Base-by-base conservation (phyloP, 1,284 basidiomycete species). In the Puccinia triticina region DNA sequence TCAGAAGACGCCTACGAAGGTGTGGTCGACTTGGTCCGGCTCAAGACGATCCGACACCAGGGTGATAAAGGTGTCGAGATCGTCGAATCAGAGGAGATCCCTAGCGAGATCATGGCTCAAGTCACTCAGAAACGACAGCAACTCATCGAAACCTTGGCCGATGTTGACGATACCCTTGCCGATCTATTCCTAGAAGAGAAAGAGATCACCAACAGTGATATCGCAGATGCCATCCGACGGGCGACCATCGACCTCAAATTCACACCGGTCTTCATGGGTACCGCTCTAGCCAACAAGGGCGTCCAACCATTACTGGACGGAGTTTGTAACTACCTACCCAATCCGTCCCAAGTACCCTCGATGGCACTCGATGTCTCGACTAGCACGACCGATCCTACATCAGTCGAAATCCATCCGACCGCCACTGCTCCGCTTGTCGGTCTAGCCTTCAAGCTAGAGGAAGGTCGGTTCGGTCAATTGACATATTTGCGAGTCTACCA, bases 401-500 rank as follows among this genome's bases (percentile, higher is more conserved):
- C 90, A 1, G 91, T 96, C 12, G 90, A 92, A 0, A 90, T 97
- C 37, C 89, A 90, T 16, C 94, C 95, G 34, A 94, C 94, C 26
- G 90, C 92, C 0, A 90, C 92, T 26, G 96, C 95, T 0, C 94
- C 96, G 0, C 90, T 99, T 59, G 94, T 99, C 84, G 95, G 94
- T 29, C 89, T 99, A 67, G 97, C 97, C 12, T 99, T 99, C 91
- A 99, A 99, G 89, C 90, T 99, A 67, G 97, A 99, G 87, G 97
- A 99, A 88, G 95, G 96, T 34, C 91, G 94, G 40, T 99, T 94
- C 87, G 97, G 97, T 21, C 97, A 99, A 88, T 89, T 99, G 86
- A 99, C 97, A 0, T 99, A 99, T 88, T 95, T 99, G 91, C 90
- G 97, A n/a, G 94, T 99, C 74, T 99, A 99, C 87, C 96, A 98